A percentile compares a stretch with the other conserved stretches of the same genome.
Conservation (phyloP, 2,329 filamentous ascomycete genomes). For the Corynespora cassiicola region DNA sequence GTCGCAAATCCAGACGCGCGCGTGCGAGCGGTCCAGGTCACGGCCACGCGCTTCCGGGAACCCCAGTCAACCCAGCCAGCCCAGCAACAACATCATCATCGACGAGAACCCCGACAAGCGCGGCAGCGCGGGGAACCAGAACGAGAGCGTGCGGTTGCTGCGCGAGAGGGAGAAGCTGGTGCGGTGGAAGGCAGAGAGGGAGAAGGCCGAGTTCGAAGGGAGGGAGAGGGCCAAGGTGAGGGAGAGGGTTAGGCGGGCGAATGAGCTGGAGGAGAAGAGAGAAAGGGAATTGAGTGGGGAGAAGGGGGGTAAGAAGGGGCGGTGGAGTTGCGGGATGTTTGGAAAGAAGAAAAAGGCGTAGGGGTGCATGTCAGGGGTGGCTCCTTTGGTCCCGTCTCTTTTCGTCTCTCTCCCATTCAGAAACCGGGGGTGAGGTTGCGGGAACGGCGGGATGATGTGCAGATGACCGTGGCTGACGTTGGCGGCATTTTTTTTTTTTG, state of each 20-base stretch:
- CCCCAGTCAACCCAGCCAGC: not conserved
- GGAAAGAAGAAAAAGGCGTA: constrained; percentile 7
- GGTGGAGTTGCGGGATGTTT: constrained; percentile 11
- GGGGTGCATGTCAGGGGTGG: constrained; percentile 8
- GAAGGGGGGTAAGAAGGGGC: constrained; percentile 18
- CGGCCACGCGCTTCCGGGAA: not conserved
- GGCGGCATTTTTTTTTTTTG: no score
- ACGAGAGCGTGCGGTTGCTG: constrained; percentile 11
- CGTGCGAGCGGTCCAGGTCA: not conserved
- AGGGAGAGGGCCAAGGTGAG: constrained; percentile 24
- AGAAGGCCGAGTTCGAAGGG: constrained; percentile 33
- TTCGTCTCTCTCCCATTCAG: no score
- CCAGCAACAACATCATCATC: constrained; percentile 1
- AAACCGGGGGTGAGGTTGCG: no score
- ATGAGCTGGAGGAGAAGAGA: constrained; percentile 33
- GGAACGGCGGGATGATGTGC: no score
- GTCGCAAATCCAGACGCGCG: not conserved
- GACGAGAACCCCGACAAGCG: constrained; percentile 10
- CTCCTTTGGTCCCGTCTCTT: no score
- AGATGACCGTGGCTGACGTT: no score
- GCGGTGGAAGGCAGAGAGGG: constrained; percentile 16
- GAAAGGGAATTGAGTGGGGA: constrained; percentile 26
- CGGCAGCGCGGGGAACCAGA: constrained; percentile 7
- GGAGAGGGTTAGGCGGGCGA: constrained; percentile 33
- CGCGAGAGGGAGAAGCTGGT: constrained; percentile 16